Base-by-base conservation (phyloP, 805 yeast genomes). In the Sugiyamaella lignohabitans region DNA sequence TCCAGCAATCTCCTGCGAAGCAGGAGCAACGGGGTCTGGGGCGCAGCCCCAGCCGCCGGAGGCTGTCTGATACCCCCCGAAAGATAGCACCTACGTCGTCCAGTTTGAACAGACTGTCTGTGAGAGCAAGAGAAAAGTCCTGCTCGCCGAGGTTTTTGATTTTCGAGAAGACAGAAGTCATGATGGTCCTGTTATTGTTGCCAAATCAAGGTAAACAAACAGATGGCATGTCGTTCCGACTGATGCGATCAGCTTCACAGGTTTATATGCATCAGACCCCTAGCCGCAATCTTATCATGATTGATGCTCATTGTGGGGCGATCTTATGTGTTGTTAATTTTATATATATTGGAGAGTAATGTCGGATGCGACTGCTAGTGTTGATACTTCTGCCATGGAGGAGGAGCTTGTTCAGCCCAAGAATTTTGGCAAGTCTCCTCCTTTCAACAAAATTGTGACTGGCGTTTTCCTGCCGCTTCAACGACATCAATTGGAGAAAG, bases 361-460 rank as follows among this genome's bases (percentile, higher is more conserved):
- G n/a, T n/a, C n/a, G n/a, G n/a, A n/a, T n/a, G n/a, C n/a, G n/a
- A n/a, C n/a, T n/a, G n/a, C n/a, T n/a, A n/a, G n/a, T n/a, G n/a
- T n/a, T n/a, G n/a, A n/a, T n/a, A n/a, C n/a, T n/a, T n/a, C n/a
- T n/a, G n/a, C n/a, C n/a, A n/a, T n/a, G n/a, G n/a, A n/a, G n/a
- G 32, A 27, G 14, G 32, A 27, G 14, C 32, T 27, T 27, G 32
- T 14, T 10, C 42, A 46, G 27, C 75, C 77, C 0, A 43, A 32
- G 8, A 75, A 73, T 49, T 61, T 63, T 42, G 69, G 66, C 0
- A 64, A 64, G 3, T 64, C 68, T 5, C 79, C 78, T 1, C 57
- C 59, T 4, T 76, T 72, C 54, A 52, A 59, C 19, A 63, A 68
- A 27, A 51, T 77, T 4, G 73, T 74, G 0, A 59, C 62, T 5